phyloP scores from a whole-genome alignment of 1,284 basidiomycete genomes.

The Ganoderma boninense region DNA sequence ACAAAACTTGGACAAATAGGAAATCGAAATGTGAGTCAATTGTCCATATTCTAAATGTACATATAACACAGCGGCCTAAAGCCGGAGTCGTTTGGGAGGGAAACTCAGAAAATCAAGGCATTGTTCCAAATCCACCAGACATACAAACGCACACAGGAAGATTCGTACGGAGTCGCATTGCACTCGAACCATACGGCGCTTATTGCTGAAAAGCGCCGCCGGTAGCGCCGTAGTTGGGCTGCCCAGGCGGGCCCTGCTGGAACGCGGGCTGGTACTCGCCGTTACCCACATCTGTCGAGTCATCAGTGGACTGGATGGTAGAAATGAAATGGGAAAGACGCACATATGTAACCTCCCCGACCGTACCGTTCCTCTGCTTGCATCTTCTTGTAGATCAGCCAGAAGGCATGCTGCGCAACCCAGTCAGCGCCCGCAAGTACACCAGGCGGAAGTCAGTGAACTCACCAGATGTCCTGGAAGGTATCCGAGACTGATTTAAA shows the following conservation, averaged over 20 bases:
- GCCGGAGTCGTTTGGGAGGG: not conserved
- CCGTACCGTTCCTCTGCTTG: constrained; percentile 70
- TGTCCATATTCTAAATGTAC: not conserved
- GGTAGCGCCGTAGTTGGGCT: constrained; percentile 52
- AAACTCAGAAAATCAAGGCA: not conserved
- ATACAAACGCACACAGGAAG: not conserved
- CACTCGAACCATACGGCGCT: not conserved
- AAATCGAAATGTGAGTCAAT: not conserved
- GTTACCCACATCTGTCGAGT: constrained; percentile 58
- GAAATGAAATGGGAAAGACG: constrained; percentile 27
- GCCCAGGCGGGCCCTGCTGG: constrained; percentile 41
- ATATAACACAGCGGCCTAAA: not conserved
- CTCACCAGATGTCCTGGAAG: constrained; percentile 73
- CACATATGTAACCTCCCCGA: constrained; percentile 56
- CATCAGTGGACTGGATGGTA: not conserved
- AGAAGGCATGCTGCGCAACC: constrained; percentile 51
- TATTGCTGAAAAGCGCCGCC: constrained; percentile 39
- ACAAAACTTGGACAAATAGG: not conserved
- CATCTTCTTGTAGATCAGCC: constrained; percentile 66
- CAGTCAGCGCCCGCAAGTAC: not conserved
- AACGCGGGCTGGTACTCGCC: constrained; percentile 56
- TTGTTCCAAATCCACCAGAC: not conserved
- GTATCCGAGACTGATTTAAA: constrained; percentile 67
- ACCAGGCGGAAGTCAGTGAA: too few species aligned
- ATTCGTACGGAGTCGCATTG: not conserved